Conservation (phyloP, 2,329 filamentous ascomycete genomes). For the Colletotrichum tropicale region DNA sequence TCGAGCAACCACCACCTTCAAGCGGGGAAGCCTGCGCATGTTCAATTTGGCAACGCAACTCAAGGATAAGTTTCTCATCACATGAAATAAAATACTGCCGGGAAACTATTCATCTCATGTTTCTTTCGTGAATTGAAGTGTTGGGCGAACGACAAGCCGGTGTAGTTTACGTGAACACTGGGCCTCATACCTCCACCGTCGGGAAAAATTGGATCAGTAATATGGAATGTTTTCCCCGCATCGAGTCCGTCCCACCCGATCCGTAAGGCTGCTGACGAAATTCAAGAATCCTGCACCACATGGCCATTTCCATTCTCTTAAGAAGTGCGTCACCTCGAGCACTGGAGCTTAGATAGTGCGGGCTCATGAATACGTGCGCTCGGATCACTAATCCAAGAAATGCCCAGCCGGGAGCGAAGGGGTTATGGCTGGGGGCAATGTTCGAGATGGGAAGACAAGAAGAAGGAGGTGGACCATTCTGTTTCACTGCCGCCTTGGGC, state of each 20-base stretch:
- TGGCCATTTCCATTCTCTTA: not conserved
- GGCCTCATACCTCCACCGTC: not conserved
- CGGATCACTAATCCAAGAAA: not conserved
- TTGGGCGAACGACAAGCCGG: no score
- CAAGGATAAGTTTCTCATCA: not conserved
- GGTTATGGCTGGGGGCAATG: not conserved
- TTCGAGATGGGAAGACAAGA: not conserved
- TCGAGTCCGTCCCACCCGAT: not conserved
- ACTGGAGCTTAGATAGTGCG: not conserved
- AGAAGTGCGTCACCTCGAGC: not conserved
- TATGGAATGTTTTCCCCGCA: not conserved
- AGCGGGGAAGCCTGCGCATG: not conserved
- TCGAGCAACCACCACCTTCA: rapidly evolving
- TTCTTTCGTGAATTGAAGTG: no score
- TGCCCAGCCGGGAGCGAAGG: not conserved
- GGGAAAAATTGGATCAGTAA: not conserved
- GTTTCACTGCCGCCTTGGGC: not conserved
- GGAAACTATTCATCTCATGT: no score
- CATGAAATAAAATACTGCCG: not conserved
- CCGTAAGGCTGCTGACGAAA: not conserved
- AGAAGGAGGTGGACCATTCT: not conserved
- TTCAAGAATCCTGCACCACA: not conserved
- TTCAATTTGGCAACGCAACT: not conserved
- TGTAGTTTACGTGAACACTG: not conserved
- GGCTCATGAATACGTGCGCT: not conserved